Percentiles rank a stretch among this genome's conserved stretches.
Conservation (phyloP, 352 stramenopile species). For the Phytophthora boehmeriae region DNA sequence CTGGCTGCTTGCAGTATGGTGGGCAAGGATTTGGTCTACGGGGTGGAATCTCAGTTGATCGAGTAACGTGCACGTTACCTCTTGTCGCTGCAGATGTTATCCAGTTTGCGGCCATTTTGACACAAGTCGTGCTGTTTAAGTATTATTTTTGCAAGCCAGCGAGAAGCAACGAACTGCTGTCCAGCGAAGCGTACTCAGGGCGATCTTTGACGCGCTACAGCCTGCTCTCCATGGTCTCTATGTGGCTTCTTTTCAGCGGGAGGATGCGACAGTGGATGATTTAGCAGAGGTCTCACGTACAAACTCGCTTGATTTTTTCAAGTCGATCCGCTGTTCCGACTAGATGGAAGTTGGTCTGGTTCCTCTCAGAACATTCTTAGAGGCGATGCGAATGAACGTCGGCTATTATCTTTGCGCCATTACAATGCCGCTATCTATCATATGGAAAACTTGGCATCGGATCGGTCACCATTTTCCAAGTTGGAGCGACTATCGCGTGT, state of each 20-base stretch:
- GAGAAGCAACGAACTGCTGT: slow-evolving; percentile 20
- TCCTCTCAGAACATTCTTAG: background rate
- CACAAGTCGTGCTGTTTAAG: slow-evolving; percentile 65
- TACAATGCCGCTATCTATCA: slow-evolving; percentile 46
- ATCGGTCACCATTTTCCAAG: slow-evolving; percentile 66
- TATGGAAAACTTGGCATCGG: slow-evolving; percentile 49
- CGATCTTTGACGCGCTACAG: slow-evolving; percentile 70
- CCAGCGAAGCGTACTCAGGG: slow-evolving; percentile 52
- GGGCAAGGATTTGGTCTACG: slow-evolving; percentile 12
- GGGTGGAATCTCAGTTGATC: slow-evolving; percentile 7
- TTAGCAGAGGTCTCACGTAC: slow-evolving; percentile 33
- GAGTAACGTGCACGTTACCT: slow-evolving; percentile 40
- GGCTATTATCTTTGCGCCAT: slow-evolving; percentile 35
- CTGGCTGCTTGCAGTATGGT: slow-evolving; percentile 25
- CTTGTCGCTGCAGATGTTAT: slow-evolving; percentile 56
- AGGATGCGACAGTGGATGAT: slow-evolving; percentile 50
- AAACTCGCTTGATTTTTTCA: slow-evolving; percentile 44
- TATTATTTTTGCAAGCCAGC: slow-evolving; percentile 34
- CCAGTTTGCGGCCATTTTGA: slow-evolving; percentile 55
- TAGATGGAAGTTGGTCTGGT: slow-evolving; percentile 55
- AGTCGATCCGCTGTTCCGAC: slow-evolving; percentile 48
- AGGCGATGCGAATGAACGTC: slow-evolving; percentile 19
- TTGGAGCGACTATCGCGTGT: slow-evolving; percentile 47
- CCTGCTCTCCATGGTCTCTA: slow-evolving; percentile 64
- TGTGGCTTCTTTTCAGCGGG: slow-evolving; percentile 48